A percentile compares a stretch with the other conserved stretches of the same genome.
phyloP scores from a whole-genome alignment of 805 yeast genomes.

The Tetrapisispora nanseiensis region DNA sequence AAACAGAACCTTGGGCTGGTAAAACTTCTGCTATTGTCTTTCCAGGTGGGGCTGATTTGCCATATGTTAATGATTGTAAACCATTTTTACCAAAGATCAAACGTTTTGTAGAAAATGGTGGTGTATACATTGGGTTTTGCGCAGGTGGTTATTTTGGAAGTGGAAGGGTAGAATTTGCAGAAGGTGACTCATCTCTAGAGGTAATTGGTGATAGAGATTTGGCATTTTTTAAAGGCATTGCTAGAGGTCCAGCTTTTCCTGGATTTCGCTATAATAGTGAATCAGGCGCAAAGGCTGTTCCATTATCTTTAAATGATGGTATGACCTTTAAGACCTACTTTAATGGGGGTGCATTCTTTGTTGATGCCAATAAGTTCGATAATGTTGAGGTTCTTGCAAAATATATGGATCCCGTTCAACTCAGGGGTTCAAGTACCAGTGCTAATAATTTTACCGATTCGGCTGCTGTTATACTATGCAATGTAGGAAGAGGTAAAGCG shows the following conservation, averaged over 20 bases:
- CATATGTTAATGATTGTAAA: constrained; percentile 63
- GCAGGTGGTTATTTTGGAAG: constrained; percentile 91
- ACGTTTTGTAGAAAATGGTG: constrained; percentile 60
- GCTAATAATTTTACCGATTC: too few species aligned
- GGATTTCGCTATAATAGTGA: constrained; percentile 79
- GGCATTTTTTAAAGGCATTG: constrained; percentile 69
- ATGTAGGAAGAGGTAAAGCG: constrained; percentile 60
- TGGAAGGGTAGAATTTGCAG: constrained; percentile 70
- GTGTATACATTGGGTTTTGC: constrained; percentile 78
- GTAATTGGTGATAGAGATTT: constrained; percentile 83
- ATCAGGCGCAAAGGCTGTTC: constrained; percentile 58
- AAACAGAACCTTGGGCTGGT: constrained; percentile 79
- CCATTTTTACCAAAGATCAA: constrained; percentile 59
- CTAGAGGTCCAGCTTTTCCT: constrained; percentile 68
- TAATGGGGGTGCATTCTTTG: constrained; percentile 87
- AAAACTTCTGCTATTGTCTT: constrained; percentile 72
- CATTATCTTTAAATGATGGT: constrained; percentile 33
- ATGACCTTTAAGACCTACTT: constrained; percentile 39
- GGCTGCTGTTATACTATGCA: constrained; percentile 71
- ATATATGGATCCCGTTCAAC: constrained; percentile 47
- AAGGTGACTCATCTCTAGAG: constrained; percentile 58
- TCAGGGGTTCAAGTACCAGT: constrained; percentile 36
- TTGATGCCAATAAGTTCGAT: constrained; percentile 52
- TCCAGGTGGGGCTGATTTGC: constrained; percentile 97
- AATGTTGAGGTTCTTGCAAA: constrained; percentile 66